phyloP scores from a whole-genome alignment of 176 grass and related monocot genomes.

The Lolium multiflorum region DNA sequence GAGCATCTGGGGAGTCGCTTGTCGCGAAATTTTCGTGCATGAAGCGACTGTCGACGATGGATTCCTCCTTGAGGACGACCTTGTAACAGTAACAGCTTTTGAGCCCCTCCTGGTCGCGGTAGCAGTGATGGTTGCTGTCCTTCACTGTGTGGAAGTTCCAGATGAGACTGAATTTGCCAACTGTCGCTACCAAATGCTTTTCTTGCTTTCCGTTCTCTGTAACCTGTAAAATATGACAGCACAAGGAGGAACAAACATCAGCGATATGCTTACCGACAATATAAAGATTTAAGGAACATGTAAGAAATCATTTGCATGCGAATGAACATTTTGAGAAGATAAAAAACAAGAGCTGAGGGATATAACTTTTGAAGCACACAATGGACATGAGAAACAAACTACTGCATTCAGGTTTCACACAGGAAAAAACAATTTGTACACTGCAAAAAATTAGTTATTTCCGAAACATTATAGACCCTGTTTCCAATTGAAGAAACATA shows the following conservation, averaged over 20 bases:
- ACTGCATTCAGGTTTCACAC: background rate
- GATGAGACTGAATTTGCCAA: constrained; percentile 89
- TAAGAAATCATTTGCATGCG: background rate
- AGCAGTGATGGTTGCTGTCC: constrained; percentile 85
- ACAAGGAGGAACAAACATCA: background rate
- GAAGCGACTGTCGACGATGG: constrained; percentile 87
- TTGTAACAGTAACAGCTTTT: constrained; percentile 99
- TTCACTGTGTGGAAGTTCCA: constrained; percentile 92
- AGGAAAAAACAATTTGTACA: no score
- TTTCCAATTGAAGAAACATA: no score
- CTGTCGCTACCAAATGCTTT: constrained; percentile 77
- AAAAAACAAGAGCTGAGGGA: background rate
- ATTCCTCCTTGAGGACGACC: constrained; percentile 83
- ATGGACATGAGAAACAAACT: background rate
- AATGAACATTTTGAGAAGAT: background rate
- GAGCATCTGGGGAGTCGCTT: constrained; percentile 71
- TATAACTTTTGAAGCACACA: background rate
- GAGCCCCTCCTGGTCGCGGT: constrained; percentile 82
- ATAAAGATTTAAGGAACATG: background rate
- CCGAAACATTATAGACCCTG: no score
- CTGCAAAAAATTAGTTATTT: no score
- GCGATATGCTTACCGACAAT: background rate
- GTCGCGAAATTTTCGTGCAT: constrained; percentile 89
- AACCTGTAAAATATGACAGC: constrained; percentile 54
- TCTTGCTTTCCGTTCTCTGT: constrained; percentile 87